Evolutionary conservation across 331 rosid genomes (phyloP).

Genomic region (Quercus tomentella): DNA sequence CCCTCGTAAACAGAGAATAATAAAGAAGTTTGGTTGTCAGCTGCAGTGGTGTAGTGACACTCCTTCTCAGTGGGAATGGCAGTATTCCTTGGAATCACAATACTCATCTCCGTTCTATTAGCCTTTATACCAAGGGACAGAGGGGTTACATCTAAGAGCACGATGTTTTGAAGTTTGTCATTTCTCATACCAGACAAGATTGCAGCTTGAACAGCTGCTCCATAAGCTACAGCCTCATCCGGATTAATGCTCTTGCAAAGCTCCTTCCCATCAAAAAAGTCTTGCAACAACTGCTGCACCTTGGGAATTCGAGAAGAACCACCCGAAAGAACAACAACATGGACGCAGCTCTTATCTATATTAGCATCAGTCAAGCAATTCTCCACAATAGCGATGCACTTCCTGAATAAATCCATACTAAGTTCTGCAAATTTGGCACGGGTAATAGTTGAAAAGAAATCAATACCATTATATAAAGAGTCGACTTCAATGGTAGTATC

Average conservation of each 20-base stretch:
- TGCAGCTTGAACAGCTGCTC: constrained; percentile 47
- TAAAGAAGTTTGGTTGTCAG: constrained; percentile 22
- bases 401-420: constrained; percentile 27
- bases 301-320: constrained; percentile 54
- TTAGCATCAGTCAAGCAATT: constrained; percentile 39
- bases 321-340: constrained; percentile 47
- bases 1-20: constrained; percentile 31
- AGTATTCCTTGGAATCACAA: constrained; percentile 28
- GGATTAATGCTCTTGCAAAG: constrained; percentile 40
- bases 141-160: constrained; percentile 38
- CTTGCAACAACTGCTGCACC: constrained; percentile 32
- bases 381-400: constrained; percentile 32
- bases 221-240: constrained; percentile 51
- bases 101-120: constrained; percentile 22
- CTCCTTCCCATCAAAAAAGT: constrained; percentile 43
- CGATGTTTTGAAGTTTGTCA: constrained; percentile 25
- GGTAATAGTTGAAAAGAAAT: constrained; percentile 26
- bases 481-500: constrained; percentile 35
- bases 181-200: constrained; percentile 24
- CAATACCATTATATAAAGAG: constrained; percentile 25
- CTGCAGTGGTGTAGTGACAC: constrained; percentile 9
- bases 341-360: constrained; percentile 25
- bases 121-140: constrained; percentile 27
- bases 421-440: constrained; percentile 32
- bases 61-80: constrained; percentile 33